Percentiles rank a stretch among this genome's conserved stretches.
Conservation (phyloP, 257 asterid genomes). For the Osmanthus fragrans region DNA sequence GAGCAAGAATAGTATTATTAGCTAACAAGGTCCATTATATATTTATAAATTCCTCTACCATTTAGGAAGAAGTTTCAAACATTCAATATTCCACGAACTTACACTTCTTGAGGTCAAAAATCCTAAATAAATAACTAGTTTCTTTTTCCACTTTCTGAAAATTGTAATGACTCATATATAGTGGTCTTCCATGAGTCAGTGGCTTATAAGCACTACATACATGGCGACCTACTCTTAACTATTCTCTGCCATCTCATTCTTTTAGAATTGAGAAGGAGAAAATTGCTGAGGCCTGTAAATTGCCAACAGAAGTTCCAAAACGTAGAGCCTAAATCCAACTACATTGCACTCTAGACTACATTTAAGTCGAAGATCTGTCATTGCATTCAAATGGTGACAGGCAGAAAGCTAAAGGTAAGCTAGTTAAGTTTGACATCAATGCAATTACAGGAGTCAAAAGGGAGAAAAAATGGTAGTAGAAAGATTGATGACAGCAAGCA, state of each 20-base stretch:
- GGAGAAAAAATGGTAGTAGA: neutral
- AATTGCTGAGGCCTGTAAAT: neutral
- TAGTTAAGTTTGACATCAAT: no score
- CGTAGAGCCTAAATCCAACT: neutral
- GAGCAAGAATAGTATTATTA: neutral
- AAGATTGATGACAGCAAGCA: neutral
- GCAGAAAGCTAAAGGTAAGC: neutral
- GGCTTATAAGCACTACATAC: neutral
- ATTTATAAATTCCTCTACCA: neutral
- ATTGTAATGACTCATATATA: neutral
- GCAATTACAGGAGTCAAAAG: slow-evolving; percentile 8
- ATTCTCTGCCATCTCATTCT: slow-evolving; percentile 9
- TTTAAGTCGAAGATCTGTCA: neutral
- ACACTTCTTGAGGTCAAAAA: neutral
- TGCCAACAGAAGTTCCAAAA: neutral
- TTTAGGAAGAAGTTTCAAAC: neutral
- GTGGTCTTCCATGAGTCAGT: neutral
- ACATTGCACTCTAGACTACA: slow-evolving; percentile 1
- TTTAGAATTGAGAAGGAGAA: neutral
- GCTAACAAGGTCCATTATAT: neutral
- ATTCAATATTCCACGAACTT: neutral
- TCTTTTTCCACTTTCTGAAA: neutral
- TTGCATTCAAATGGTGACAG: neutral
- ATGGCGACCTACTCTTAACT: neutral
- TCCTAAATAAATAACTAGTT: neutral